Percentiles rank a stretch among this genome's conserved stretches.
These are phyloP conservation scores for Tricholomella constricta DNA, from an alignment of 768 basidiomycete species.

Conservation along the genomic window DNA sequence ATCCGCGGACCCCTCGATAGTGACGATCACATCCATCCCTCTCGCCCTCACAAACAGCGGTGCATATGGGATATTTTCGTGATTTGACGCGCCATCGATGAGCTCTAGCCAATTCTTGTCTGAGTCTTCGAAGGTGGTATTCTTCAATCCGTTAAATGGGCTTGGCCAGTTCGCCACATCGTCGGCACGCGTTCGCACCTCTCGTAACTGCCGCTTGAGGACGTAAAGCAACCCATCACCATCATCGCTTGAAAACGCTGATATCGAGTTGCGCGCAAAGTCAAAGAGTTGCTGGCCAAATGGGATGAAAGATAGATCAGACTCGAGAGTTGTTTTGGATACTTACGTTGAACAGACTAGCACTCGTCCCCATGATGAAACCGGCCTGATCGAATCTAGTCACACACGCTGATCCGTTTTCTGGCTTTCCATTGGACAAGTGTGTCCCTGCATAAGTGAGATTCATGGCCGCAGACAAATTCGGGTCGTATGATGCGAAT, in stretches of 20 bases:
- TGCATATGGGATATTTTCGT: slow-evolving; percentile 70
- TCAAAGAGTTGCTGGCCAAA: slow-evolving; percentile 55
- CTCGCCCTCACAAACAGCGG: slow-evolving; percentile 72
- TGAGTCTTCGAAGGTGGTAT: slow-evolving; percentile 53
- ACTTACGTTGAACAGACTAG: slow-evolving; percentile 65
- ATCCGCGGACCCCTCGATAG: slow-evolving; percentile 68
- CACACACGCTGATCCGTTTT: slow-evolving; percentile 61
- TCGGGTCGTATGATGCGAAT: slow-evolving; percentile 75
- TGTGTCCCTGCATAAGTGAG: slow-evolving; percentile 65
- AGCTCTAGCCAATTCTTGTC: slow-evolving; percentile 56
- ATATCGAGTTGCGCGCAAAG: slow-evolving; percentile 42
- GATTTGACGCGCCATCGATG: slow-evolving; percentile 71
- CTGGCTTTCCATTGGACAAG: slow-evolving; percentile 56
- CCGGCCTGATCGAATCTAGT: slow-evolving; percentile 73
- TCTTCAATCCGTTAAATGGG: slow-evolving; percentile 54
- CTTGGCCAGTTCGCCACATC: slow-evolving; percentile 75
- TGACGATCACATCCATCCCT: slow-evolving; percentile 72
- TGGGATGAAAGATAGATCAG: neutral
- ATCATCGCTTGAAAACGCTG: slow-evolving; percentile 37
- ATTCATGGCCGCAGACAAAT: slow-evolving; percentile 69
- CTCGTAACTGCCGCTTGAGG: slow-evolving; percentile 46
- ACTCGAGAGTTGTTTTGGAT: neutral
- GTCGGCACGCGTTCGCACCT: slow-evolving; percentile 52
- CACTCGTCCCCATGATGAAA: slow-evolving; percentile 77
- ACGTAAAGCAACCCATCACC: slow-evolving; percentile 47